These are phyloP conservation scores for Diaporthe sp. DNA, from an alignment of 2,329 filamentous ascomycete species.

Conservation along the genomic window DNA sequence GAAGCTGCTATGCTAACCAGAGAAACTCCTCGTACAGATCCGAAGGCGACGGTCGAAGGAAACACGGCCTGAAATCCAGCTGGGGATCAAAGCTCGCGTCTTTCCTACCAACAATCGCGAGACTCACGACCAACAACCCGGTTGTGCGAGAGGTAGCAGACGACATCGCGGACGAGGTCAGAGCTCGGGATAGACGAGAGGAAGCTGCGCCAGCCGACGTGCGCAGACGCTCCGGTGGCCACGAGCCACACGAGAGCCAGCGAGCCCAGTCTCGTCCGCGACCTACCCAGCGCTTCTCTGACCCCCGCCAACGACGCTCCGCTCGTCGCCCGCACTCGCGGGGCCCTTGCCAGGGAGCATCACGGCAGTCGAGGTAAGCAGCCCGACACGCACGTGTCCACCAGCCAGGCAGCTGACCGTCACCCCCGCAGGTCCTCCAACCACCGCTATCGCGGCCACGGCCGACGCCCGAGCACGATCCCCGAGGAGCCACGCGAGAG, in stretches of 20 bases:
- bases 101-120: conserved; percentile 26
- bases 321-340: background rate
- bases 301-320: conserved; percentile 13
- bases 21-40: background rate
- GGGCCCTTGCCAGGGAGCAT: background rate
- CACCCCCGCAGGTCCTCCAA: background rate
- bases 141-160: conserved; percentile 27
- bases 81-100: conserved; percentile 16
- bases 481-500: conserved; percentile 22
- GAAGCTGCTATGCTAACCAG: background rate
- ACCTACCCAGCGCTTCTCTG: background rate
- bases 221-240: background rate
- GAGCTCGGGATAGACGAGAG: background rate
- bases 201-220: background rate
- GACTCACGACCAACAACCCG: conserved; percentile 22
- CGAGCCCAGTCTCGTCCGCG: background rate
- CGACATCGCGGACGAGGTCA: conserved; percentile 6
- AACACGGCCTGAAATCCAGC: background rate
- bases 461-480: conserved; percentile 26
- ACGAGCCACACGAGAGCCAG: background rate
- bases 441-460: background rate
- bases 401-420: conserved; percentile 12
- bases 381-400: background rate
- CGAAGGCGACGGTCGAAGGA: background rate
- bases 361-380: conserved; percentile 22